Evolutionary conservation across 306 rosid genomes (phyloP), one percentile per base, ranked within the genome.

Genomic region (Begonia fuchsioides): DNA sequence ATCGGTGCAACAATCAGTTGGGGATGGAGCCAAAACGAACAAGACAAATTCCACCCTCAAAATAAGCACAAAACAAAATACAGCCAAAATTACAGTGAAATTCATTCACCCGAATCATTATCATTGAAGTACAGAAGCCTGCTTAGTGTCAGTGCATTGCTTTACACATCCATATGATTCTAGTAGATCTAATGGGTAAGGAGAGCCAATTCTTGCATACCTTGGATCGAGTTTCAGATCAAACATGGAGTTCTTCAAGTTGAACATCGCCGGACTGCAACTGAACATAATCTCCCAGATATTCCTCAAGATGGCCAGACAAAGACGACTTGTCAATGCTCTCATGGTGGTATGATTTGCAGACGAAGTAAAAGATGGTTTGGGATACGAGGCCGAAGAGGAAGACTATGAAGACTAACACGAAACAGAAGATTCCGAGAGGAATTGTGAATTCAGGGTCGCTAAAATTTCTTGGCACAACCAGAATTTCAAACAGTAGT

Each of bases 341-440:
- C 20, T 62, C 55, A 39, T 54, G 60, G 54, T 62, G 67, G 19
- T 62, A 54, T 8, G 67, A 54, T 56, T 62, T 62, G 45, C 67
- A 62, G 17, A 54, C 67, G n/a, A 54, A 54, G 61, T 62, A 62
- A 10, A 62, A 9, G 32, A 62, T 40, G n/a, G 69, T 64, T 51
- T 64, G 63, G 15, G 50, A 49, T 18, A 64, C 69, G 8, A 64
- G 51, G 10, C 63, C 63, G 44, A 56, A 50, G 17, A 64, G 47
- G 4, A 17, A 43, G 43, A 56, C 45, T 11, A 18, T 46, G 13
- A 57, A 41, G 13, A 56, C 49, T 41, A 56, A 14, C 49, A 64
- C 13, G 48, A 44, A 64, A 15, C 57, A 32, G 7, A 56, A n/a
- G 43, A 64, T 14, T 18, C 58, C 69, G 39, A 44, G 41, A 35